Conservation (phyloP, 495 filamentous ascomycete genomes). For the Tuber umbilicatum region DNA sequence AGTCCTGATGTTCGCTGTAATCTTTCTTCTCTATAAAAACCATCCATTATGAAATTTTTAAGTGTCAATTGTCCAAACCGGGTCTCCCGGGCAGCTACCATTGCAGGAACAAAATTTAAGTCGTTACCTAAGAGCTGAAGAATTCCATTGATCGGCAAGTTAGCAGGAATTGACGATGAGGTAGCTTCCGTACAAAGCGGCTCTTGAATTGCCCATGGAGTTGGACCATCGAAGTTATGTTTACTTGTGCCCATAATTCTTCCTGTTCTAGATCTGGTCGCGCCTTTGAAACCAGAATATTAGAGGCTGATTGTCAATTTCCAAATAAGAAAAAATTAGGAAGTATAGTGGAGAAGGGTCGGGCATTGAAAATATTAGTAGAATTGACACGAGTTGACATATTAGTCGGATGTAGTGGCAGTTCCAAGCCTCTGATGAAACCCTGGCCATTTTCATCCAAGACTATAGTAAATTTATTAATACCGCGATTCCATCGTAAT, state of each 20-base stretch:
- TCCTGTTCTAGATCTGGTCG: neutral
- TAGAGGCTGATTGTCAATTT: slow-evolving; percentile 1
- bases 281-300: neutral
- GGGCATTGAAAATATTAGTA: neutral
- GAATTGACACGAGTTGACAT: neutral
- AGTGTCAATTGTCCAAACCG: no score
- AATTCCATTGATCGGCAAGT: no score
- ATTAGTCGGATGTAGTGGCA: neutral
- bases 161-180: no score
- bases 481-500: neutral
- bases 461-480: neutral
- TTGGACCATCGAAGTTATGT: neutral
- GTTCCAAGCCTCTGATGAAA: no score
- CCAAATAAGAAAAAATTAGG: neutral
- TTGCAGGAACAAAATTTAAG: neutral
- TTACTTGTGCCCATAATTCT: neutral
- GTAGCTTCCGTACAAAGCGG: no score
- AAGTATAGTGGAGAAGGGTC: neutral
- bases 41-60: neutral
- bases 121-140: no score
- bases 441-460: neutral
- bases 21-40: neutral
- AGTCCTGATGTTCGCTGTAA: neutral
- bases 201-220: neutral
- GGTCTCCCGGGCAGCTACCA: neutral